A percentile compares a stretch with the other conserved stretches of the same genome.
Evolutionary conservation across 352 stramenopile genomes (phyloP).

Genomic region (Phytophthora fragariaefolia): DNA sequence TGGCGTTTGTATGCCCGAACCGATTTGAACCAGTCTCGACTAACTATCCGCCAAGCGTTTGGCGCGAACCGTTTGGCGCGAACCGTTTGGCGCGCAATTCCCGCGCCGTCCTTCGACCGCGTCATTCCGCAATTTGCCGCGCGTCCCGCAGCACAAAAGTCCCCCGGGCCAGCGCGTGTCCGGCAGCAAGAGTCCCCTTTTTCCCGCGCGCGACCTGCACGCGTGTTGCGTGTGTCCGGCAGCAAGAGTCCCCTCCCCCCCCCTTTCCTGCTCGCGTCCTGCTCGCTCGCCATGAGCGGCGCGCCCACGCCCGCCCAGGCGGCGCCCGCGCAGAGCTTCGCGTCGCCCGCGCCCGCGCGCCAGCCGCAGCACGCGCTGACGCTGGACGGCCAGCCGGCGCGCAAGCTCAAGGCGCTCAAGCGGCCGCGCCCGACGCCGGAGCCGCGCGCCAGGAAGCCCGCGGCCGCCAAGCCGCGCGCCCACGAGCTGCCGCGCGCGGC

Average conservation of each 20-base stretch:
- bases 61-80: conserved; percentile 17
- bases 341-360: conserved; percentile 28
- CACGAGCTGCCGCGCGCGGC: no score
- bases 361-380: conserved; percentile 43
- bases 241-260: no score
- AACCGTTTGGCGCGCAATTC: conserved; percentile 2
- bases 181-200: no score
- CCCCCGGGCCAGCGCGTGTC: no score
- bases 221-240: no score
- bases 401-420: conserved; percentile 51
- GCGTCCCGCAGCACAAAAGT: no score
- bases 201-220: neutral
- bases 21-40: neutral
- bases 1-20: neutral
- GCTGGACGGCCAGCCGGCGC: conserved; percentile 40
- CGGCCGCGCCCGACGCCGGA: no score
- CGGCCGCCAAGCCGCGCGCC: no score
- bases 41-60: conserved; percentile 5
- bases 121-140: conserved; percentile 21
- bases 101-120: neutral
- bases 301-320: neutral
- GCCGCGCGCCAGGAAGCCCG: conserved; percentile 18
- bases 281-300: conserved; percentile 26
- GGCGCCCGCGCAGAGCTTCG: conserved; percentile 21
- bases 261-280: no score